Percentiles rank a stretch among this genome's conserved stretches.
Conservation (phyloP, 176 grass and related monocot species). For the Thalia dealbata region DNA sequence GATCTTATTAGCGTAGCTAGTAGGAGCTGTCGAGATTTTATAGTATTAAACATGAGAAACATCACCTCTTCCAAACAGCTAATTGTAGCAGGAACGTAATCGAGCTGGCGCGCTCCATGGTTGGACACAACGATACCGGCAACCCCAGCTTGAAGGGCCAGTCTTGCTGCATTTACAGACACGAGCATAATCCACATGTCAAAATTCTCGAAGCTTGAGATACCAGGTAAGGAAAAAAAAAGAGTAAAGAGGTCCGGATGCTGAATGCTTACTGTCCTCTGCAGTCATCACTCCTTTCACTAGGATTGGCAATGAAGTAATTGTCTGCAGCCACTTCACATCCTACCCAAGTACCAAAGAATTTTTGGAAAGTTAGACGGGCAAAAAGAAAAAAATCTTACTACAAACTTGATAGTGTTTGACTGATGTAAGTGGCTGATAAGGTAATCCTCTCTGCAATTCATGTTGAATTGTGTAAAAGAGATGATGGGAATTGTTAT, state of each 20-base stretch:
- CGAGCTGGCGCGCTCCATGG: slow-evolving; percentile 83
- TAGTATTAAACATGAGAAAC: background rate
- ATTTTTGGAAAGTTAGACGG: background rate
- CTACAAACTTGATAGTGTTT: background rate
- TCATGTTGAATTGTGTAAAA: too few relatives aligned
- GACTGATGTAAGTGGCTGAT: background rate
- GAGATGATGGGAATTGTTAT: background rate
- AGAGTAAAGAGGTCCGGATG: background rate
- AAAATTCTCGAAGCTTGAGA: slow-evolving; percentile 8
- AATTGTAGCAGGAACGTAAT: slow-evolving; percentile 88
- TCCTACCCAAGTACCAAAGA: slow-evolving; percentile 32
- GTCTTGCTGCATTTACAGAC: slow-evolving; percentile 40
- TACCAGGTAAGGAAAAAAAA: background rate
- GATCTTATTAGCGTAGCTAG: too few relatives aligned
- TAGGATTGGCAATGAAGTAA: slow-evolving; percentile 76
- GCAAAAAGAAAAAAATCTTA: background rate
- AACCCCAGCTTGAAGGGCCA: slow-evolving; percentile 53
- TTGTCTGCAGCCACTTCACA: slow-evolving; percentile 69
- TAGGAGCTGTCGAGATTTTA: background rate
- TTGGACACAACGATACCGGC: slow-evolving; percentile 91
- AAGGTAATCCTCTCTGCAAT: too few relatives aligned
- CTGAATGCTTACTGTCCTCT: slow-evolving; percentile 61
- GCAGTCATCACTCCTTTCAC: slow-evolving; percentile 86
- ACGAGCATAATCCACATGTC: slow-evolving; percentile 1
- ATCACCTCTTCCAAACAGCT: slow-evolving; percentile 86